Evolutionary conservation across 768 basidiomycete species (phyloP), one percentile per base, ranked within the genome.

Genomic region (Sporobolomyces phaffii): DNA sequence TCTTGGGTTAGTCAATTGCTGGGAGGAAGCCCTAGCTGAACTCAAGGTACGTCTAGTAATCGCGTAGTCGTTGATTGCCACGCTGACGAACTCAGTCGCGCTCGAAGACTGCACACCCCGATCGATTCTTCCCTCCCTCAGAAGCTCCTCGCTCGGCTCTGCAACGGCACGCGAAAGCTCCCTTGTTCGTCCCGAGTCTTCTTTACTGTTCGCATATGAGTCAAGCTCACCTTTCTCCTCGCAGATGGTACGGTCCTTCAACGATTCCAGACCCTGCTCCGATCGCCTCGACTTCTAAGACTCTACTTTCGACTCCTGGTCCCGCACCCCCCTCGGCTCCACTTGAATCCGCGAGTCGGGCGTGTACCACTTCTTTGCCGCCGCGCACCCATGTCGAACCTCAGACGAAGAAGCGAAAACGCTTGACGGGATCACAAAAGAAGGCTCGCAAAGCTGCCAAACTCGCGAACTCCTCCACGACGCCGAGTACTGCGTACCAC

Each of bases 361-460:
- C 41, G 9, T 33, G 3, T 33, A 13, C 33, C 8, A 20, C 40
- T 18, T 1, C 49, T 26, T 17, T 29, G 5, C 7, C 7, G 1
- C 22, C 18, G 26, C 1, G 24, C 20, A 33, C n/a, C 7, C 11
- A 33, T 4, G 49, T 9, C 13, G 45, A 60, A 20, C 38, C 45
- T 5, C 41, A 40, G 29, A 26, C 54, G 15, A 68, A 62, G 66
- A 68, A 68, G 44, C 66, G 66, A 14, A 68, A 68, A 15, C 54
- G 66, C n/a, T 20, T 63, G 44, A 68, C 66, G 5, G 66, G 66
- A 15, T 68, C 66, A 40, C 66, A 68, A 38, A 68, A 68, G 44
- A 68, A 68, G 57, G 66, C 66, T 50, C 33, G 66, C 18, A 68
- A 68, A 50, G 40, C 28, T 20, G 66, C 66, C n/a, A 68, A 68